Conservation (phyloP, 108 stramenopile genomes). For the Nannochloropsis salina region DNA sequence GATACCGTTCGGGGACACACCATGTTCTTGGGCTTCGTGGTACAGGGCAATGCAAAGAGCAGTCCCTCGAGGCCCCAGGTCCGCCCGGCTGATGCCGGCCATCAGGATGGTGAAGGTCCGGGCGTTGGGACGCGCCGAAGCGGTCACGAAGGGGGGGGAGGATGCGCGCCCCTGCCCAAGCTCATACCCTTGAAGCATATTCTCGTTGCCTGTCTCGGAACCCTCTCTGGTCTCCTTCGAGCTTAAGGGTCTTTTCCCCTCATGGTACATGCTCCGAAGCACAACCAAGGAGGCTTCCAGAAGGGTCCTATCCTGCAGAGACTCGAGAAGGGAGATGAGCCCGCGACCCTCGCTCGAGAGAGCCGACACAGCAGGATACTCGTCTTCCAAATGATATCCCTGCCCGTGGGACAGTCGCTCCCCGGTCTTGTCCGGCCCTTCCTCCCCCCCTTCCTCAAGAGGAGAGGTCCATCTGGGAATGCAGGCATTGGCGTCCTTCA, state of each 20-base stretch:
- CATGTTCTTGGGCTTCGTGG: background rate
- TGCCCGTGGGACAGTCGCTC: background rate
- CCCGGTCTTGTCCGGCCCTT: background rate
- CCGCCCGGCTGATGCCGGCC: background rate
- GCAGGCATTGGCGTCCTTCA: slow-evolving; percentile 7
- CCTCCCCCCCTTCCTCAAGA: background rate
- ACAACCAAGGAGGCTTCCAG: background rate
- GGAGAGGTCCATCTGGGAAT: background rate
- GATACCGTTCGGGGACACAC: background rate
- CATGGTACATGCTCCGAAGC: background rate
- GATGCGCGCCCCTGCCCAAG: background rate
- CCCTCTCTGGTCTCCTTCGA: no score
- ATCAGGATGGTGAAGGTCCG: slow-evolving; percentile 3
- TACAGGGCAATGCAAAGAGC: background rate
- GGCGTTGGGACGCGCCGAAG: background rate
- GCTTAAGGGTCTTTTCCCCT: background rate
- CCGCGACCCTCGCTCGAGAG: background rate
- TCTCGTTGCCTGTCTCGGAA: background rate
- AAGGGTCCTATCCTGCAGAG: background rate
- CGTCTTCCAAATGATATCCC: background rate
- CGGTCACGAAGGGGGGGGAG: background rate
- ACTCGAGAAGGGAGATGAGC: background rate
- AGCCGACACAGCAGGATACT: background rate
- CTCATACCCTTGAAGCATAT: background rate
- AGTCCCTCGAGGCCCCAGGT: background rate